Evolutionary conservation across 129 eudicot species (phyloP).

Genomic region (Dittrichia graveolens): DNA sequence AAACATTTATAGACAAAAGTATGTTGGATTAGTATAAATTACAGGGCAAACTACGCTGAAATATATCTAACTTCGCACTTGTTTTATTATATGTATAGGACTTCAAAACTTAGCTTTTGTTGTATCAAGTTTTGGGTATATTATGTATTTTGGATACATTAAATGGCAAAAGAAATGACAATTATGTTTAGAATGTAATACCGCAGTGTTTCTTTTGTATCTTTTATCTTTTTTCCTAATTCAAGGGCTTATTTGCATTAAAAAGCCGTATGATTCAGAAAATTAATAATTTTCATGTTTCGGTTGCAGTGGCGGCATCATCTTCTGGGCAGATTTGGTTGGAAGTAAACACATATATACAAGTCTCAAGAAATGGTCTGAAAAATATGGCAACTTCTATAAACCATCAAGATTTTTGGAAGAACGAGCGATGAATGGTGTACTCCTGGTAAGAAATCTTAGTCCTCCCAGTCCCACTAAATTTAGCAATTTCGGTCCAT

Average conservation of each 20-base stretch:
- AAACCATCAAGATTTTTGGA: conserved; percentile 86
- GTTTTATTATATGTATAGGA: too few relatives aligned
- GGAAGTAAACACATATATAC: conserved; percentile 70
- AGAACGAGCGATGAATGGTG: conserved; percentile 80
- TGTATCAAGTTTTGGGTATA: too few relatives aligned
- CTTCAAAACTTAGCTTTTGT: too few relatives aligned
- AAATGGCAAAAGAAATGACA: too few relatives aligned
- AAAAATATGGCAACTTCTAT: conserved; percentile 67
- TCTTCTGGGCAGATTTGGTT: conserved; percentile 90
- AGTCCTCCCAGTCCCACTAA: not conserved
- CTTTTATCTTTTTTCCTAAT: not conserved
- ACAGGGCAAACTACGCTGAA: too few relatives aligned
- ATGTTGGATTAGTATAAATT: not conserved
- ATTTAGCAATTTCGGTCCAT: not conserved
- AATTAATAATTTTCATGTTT: conserved; percentile 3
- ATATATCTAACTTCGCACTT: too few relatives aligned
- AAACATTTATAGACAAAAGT: not conserved
- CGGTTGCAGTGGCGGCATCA: conserved; percentile 79
- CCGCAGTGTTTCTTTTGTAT: not conserved
- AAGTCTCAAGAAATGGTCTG: conserved; percentile 74
- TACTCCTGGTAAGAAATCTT: conserved; percentile 63
- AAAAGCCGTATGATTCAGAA: not conserved
- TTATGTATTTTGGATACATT: too few relatives aligned
- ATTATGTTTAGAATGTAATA: too few relatives aligned
- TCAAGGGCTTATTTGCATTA: not conserved